Evolutionary conservation across 23 red algal genomes (phyloP).

Genomic region (Gracilaria caudata): DNA sequence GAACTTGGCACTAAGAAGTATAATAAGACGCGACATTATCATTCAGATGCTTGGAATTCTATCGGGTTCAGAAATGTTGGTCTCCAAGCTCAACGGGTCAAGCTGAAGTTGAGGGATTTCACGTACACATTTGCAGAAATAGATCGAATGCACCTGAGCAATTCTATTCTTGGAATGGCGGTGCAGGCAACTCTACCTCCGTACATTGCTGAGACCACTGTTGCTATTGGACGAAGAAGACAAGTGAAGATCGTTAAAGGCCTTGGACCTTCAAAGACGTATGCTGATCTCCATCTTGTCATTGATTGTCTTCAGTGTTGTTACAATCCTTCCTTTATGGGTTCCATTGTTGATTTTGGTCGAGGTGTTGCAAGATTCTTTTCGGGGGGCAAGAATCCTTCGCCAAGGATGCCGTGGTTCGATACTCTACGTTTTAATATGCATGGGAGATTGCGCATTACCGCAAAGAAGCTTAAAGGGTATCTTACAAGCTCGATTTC

Average conservation of each 20-base stretch:
- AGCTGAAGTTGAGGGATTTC: conserved; percentile 51
- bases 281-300: conserved; percentile 72
- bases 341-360: conserved; percentile 73
- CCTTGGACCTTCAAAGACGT: conserved; percentile 58
- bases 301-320: conserved; percentile 51
- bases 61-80: conserved; percentile 65
- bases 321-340: conserved; percentile 75
- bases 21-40: conserved; percentile 57
- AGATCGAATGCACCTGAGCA: conserved; percentile 56
- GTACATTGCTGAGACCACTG: conserved; percentile 65
- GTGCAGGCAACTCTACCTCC: conserved; percentile 58
- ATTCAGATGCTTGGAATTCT: conserved; percentile 69
- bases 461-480: conserved; percentile 54
- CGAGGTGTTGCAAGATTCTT: conserved; percentile 65
- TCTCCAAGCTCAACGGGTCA: conserved; percentile 47
- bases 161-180: conserved; percentile 59
- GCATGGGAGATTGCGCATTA: conserved; percentile 70
- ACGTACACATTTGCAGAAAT: conserved; percentile 54
- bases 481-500: conserved; percentile 57
- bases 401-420: conserved; percentile 75
- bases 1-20: conserved; percentile 70
- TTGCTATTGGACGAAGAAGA: conserved; percentile 55
- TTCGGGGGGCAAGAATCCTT: conserved; percentile 69
- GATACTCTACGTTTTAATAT: conserved; percentile 73
- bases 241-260: conserved; percentile 57